Evolutionary conservation across 805 yeast genomes (phyloP), one percentile per base, ranked within the genome.

Genomic region (Candida tammaniensis): DNA sequence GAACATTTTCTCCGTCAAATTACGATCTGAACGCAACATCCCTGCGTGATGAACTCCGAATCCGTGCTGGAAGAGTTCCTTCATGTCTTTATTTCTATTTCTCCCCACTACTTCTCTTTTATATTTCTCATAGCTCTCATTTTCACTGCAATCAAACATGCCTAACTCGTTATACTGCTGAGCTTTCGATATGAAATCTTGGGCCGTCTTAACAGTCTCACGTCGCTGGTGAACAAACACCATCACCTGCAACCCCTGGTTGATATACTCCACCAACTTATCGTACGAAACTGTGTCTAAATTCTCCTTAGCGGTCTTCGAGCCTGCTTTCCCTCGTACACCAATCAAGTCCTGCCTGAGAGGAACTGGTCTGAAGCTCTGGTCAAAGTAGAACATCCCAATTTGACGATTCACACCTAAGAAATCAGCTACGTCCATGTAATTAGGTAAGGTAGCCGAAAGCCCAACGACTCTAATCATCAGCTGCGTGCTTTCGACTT

Each of bases 41-140:
- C 99, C 99, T 0, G 99, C 99, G 63, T 93, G 98, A 58, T 93
- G 99, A 3, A 85, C 74, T 32, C 97, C 98, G 58, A 91, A 82
- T 0, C 98, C 98, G 36, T 67, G 62, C 31, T 67, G 77, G 48
- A 86, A 86, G 9, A 93, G 64, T 48, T 93, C 98, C 34, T 80
- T 71, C 54, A 88, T 58, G 47, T 91, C 98, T 44, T 75, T 82
- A 52, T 78, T 86, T 47, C 82, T 76, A 49, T 81, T 83, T 43
- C 80, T 73, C n/a, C 48, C 49, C 1, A 76, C 61, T 66, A 87
- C 73, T 39, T 91, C 97, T 40, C 82, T 67, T 18, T 66, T 66
- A 46, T 66, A 80, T 36, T 60, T 62, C 0, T 66, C 70, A 49
- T 64, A 68, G 4, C 52, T 48, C 8, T 55, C 68, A 10, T 68